These are phyloP conservation scores for Scheffersomyces amazonensis DNA, from an alignment of 805 yeast species.

Conservation along the genomic window DNA sequence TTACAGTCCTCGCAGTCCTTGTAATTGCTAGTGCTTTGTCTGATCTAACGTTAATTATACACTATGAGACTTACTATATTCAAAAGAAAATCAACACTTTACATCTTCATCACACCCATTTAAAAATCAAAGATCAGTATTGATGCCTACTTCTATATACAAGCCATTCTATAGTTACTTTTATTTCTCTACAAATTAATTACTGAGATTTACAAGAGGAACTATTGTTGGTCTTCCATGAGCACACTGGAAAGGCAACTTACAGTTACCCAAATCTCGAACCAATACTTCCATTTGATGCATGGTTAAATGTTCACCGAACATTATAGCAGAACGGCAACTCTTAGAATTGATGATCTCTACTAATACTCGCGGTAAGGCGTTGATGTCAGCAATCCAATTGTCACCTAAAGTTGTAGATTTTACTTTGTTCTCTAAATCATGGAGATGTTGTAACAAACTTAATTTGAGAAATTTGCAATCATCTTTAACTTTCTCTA, in stretches of 20 bases:
- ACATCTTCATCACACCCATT: too few relatives aligned
- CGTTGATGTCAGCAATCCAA: slow-evolving; percentile 19
- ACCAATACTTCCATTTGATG: slow-evolving; percentile 47
- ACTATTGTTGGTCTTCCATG: slow-evolving; percentile 79
- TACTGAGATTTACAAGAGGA: slow-evolving; percentile 40
- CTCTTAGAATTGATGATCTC: slow-evolving; percentile 59
- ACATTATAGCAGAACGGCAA: slow-evolving; percentile 68
- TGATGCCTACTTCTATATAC: too few relatives aligned
- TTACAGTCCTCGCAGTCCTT: too few relatives aligned
- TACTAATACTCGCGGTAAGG: slow-evolving; percentile 49
- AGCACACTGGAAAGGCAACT: slow-evolving; percentile 74
- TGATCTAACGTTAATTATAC: too few relatives aligned
- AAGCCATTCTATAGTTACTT: too few relatives aligned
- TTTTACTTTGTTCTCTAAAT: slow-evolving; percentile 33
- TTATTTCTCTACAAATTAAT: slow-evolving; percentile 1
- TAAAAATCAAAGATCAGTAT: too few relatives aligned
- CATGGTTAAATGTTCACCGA: slow-evolving; percentile 53
- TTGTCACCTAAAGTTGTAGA: slow-evolving; percentile 35
- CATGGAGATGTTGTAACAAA: slow-evolving; percentile 44
- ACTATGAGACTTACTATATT: too few relatives aligned
- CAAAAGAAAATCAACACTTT: too few relatives aligned
- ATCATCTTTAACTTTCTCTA: slow-evolving; percentile 26
- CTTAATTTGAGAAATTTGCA: slow-evolving; percentile 28
- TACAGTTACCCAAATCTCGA: slow-evolving; percentile 42
- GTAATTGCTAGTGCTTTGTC: too few relatives aligned